A percentile compares a stretch with the other conserved stretches of the same genome.
phyloP scores from a whole-genome alignment of 2,329 filamentous ascomycete species.

The Ramularia collo-cygni region DNA sequence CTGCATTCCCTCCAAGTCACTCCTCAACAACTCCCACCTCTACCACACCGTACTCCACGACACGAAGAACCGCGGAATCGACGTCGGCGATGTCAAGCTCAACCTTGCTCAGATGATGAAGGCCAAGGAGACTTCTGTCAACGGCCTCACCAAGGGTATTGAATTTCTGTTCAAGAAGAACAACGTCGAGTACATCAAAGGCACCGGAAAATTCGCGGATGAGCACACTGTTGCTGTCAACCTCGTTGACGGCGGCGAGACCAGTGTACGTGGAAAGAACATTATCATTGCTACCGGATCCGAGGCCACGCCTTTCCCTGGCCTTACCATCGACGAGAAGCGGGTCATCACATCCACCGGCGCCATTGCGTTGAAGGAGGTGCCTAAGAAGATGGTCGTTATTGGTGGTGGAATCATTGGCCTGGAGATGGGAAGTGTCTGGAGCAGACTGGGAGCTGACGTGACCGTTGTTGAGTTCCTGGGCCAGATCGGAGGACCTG shows the following conservation, averaged over 20 bases:
- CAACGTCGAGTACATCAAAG: conserved; percentile 96
- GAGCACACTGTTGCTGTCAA: conserved; percentile 89
- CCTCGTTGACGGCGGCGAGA: conserved; percentile 85
- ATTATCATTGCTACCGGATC: conserved; percentile 95
- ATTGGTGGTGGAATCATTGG: conserved; percentile 98
- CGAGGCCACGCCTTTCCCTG: conserved; percentile 93
- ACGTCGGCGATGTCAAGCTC: conserved; percentile 93
- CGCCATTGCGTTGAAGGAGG: conserved; percentile 78
- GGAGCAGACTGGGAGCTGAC: conserved; percentile 87
- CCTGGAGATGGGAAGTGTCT: conserved; percentile 95
- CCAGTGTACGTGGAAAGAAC: conserved; percentile 83
- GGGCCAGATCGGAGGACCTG: conserved; percentile 90
- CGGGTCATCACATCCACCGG: conserved; percentile 94
- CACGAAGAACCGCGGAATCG: conserved; percentile 93
- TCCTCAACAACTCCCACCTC: conserved; percentile 98
- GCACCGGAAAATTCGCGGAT: conserved; percentile 43
- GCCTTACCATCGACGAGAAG: conserved; percentile 94
- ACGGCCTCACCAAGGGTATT: conserved; percentile 87
- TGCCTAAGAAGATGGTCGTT: conserved; percentile 93
- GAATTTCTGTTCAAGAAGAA: conserved; percentile 99
- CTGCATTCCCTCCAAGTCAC: conserved; percentile 98
- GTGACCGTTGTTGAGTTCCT: conserved; percentile 98
- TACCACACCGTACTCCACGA: conserved; percentile 95
- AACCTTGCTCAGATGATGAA: conserved; percentile 97
- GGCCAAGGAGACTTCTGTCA: conserved; percentile 89